Evolutionary conservation across 257 asterid species (phyloP).

Genomic region (Solanum verrucosum): DNA sequence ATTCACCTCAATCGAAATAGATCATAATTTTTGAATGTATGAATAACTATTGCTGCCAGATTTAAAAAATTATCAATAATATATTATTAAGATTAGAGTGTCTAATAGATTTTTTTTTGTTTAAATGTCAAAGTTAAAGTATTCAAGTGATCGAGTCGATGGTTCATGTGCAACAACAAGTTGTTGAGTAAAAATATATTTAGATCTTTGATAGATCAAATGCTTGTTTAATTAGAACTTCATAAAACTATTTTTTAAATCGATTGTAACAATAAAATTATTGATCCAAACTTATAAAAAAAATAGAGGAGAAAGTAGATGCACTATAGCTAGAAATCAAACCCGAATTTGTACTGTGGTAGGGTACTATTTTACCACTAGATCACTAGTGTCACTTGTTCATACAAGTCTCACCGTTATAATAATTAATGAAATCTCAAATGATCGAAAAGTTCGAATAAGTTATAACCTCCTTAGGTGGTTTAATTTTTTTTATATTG

Average conservation of each 20-base stretch:
- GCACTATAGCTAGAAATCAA: constrained; percentile 27
- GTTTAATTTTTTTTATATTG: no score
- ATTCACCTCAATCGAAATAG: neutral
- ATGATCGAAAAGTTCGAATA: neutral
- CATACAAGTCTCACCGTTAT: neutral
- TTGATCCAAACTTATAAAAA: no score
- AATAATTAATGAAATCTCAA: neutral
- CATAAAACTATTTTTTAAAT: no score
- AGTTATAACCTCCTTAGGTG: neutral
- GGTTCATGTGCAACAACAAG: no score
- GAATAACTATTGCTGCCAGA: no score
- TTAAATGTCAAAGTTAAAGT: no score
- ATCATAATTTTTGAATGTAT: neutral
- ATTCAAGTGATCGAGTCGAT: no score
- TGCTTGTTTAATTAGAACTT: no score
- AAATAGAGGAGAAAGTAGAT: neutral
- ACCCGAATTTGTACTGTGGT: constrained; percentile 86
- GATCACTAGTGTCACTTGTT: constrained; percentile 53
- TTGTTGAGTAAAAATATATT: no score
- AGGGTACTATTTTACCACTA: constrained; percentile 90
- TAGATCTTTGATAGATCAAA: no score
- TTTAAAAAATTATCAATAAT: neutral
- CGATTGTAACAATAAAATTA: neutral
- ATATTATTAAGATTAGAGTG: neutral
- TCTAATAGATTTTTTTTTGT: neutral